Conservation (phyloP, 2,329 filamentous ascomycete genomes). For the Torrubiella hemipterigena region DNA sequence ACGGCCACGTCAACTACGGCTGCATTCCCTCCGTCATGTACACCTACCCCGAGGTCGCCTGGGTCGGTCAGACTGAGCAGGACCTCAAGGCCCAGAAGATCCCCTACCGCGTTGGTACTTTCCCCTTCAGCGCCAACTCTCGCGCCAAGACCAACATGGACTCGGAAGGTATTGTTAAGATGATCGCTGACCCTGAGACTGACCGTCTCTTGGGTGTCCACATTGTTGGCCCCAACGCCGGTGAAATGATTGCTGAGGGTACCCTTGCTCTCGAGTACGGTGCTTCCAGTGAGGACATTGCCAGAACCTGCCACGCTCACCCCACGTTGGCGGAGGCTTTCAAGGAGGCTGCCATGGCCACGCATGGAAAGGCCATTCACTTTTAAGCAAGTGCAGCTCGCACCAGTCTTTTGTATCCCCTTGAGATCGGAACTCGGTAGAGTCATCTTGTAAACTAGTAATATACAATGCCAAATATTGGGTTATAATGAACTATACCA, state of each 20-base stretch:
- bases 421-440: not conserved
- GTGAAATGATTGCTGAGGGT: constrained; percentile 98
- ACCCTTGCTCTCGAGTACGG: constrained; percentile 94
- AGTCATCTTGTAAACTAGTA: constrained; percentile 9
- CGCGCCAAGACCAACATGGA: constrained; percentile 98
- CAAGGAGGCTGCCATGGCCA: constrained; percentile 99
- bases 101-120: constrained; percentile 85
- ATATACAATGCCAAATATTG: constrained; percentile 4
- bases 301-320: constrained; percentile 90
- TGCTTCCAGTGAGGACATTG: constrained; percentile 88
- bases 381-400: constrained; percentile 42
- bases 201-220: constrained; percentile 91
- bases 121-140: constrained; percentile 97
- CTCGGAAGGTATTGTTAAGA: constrained; percentile 92
- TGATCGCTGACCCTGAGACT: constrained; percentile 90
- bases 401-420: not conserved
- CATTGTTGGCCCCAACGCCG: constrained; percentile 90
- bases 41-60: constrained; percentile 95
- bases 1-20: constrained; percentile 97
- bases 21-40: constrained; percentile 99
- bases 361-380: constrained; percentile 91
- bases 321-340: constrained; percentile 94
- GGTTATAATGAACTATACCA: no score
- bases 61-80: constrained; percentile 96
- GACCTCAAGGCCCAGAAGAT: constrained; percentile 83